Percentiles rank a stretch among this genome's conserved stretches.
Evolutionary conservation across 352 stramenopile species (phyloP).

Genomic region (Globisporangium perplexum): DNA sequence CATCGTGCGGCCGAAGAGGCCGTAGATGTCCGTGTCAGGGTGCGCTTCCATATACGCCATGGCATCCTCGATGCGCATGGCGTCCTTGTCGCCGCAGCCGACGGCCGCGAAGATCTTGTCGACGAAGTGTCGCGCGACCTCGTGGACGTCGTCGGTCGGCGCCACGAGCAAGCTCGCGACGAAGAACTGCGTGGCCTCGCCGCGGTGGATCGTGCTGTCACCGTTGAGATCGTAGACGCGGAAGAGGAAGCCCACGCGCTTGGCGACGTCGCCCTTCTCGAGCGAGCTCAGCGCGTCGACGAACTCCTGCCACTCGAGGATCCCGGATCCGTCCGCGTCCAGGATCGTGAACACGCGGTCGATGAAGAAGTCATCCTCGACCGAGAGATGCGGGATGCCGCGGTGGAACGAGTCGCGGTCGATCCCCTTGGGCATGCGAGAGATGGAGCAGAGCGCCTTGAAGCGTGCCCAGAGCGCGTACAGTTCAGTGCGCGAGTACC

Average conservation of each 20-base stretch:
- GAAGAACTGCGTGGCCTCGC: constrained; percentile 60
- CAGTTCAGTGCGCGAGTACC: constrained; percentile 53
- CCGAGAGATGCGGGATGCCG: constrained; percentile 47
- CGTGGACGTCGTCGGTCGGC: constrained; percentile 31
- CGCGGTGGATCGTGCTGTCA: constrained; percentile 49
- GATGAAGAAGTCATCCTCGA: constrained; percentile 73
- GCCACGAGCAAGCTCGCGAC: constrained; percentile 45
- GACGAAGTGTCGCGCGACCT: constrained; percentile 54
- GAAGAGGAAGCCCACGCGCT: constrained; percentile 62
- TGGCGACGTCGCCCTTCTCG: constrained; percentile 47
- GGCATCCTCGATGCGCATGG: constrained; percentile 39
- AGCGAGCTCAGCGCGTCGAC: constrained; percentile 58
- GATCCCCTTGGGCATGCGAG: constrained; percentile 32
- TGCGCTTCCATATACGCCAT: constrained; percentile 43
- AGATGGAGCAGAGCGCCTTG: constrained; percentile 66
- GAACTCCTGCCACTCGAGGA: constrained; percentile 72
- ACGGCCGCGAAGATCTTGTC: constrained; percentile 56
- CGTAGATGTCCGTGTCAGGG: constrained; percentile 48
- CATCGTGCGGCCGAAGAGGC: constrained; percentile 65
- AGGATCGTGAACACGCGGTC: constrained; percentile 66
- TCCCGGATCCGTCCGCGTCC: constrained; percentile 50
- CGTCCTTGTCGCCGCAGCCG: constrained; percentile 26
- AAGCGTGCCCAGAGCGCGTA: constrained; percentile 68
- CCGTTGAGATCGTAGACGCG: constrained; percentile 72
- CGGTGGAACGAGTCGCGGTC: constrained; percentile 66